Base-by-base conservation (phyloP, 345 rosid genomes). In the Nasturtium officinale region DNA sequence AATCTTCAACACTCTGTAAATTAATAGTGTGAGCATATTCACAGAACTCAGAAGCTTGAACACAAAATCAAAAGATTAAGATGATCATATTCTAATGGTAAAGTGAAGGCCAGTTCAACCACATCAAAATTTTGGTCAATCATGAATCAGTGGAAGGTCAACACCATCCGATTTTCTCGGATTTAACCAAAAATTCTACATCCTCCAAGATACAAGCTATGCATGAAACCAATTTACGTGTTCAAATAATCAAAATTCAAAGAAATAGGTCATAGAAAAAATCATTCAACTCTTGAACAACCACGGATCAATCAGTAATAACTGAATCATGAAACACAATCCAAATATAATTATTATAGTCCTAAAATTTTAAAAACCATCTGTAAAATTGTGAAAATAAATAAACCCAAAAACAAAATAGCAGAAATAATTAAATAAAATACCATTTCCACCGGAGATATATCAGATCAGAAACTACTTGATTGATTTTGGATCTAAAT, bases 401-500 rank as follows among this genome's bases (percentile, higher is more conserved):
- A 25, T 35, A 64, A 73, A 53, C 50, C 25, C 25, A 23, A 2
- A 23, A 23, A 23, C 1, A 7, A 18, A 40, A 29, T 32, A 8
- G 1, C 33, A 30, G 32, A 30, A 30, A 43, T 4, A n/a, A 43
- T 2, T 43, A 47, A 26, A 25, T 5, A n/a, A n/a, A 11, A 11
- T 77, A 77, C 80, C 80, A 77, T 77, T 58, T 35, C 12, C 18
- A 47, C 54, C 29, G 67, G 71, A 70, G 76, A 64, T 56, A 35
- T 2, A 62, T 46, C 70, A 56, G 75, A 69, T 76, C 75, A 76
- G 45, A 35, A 56, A 46, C 29, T 25, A 7, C 18, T 4, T 16
- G 69, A 15, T 68, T 18, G 75, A 1, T 80, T 74, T 75, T 77
- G 61, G 88, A 87, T 86, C 87, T 74, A 77, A 73, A 77, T 42